Percentiles rank a stretch among this genome's conserved stretches.
Evolutionary conservation across 352 stramenopile species (phyloP).

Genomic region (Thalassiosira oceanica): DNA sequence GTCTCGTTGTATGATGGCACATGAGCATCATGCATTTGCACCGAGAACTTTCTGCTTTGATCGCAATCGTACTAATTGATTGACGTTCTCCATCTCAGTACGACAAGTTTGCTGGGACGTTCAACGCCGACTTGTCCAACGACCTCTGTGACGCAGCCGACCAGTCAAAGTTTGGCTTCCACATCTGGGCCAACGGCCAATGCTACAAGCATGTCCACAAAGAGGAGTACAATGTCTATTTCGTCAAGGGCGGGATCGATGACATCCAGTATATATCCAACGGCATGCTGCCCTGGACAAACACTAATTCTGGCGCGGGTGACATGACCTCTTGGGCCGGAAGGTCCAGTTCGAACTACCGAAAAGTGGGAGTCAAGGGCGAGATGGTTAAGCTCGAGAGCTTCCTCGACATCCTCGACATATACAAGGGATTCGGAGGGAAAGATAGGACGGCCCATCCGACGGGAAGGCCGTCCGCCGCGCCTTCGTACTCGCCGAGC

Average conservation of each 20-base stretch:
- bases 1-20: too few species aligned
- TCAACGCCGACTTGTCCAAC: too few species aligned
- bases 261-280: not conserved
- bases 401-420: slow-evolving; percentile 6
- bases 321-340: slow-evolving; percentile 1
- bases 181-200: not conserved
- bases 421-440: slow-evolving; percentile 12
- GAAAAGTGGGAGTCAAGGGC: slow-evolving; percentile 4
- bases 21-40: too few species aligned
- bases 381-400: slow-evolving; percentile 2
- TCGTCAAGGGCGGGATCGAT: slow-evolving; percentile 5
- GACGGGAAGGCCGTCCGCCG: not conserved
- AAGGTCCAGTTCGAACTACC: not conserved
- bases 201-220: slow-evolving; percentile 29
- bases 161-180: slow-evolving; percentile 16
- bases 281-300: slow-evolving; percentile 1
- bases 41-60: too few species aligned
- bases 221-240: slow-evolving; percentile 25
- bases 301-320: not conserved
- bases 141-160: slow-evolving; percentile 22
- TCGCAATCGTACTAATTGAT: not conserved
- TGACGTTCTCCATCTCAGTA: slow-evolving; percentile 12
- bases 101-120: too few species aligned
- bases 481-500: not conserved
- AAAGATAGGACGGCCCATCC: slow-evolving; percentile 1